phyloP scores from a whole-genome alignment of 306 rosid genomes.

The Vicia villosa region DNA sequence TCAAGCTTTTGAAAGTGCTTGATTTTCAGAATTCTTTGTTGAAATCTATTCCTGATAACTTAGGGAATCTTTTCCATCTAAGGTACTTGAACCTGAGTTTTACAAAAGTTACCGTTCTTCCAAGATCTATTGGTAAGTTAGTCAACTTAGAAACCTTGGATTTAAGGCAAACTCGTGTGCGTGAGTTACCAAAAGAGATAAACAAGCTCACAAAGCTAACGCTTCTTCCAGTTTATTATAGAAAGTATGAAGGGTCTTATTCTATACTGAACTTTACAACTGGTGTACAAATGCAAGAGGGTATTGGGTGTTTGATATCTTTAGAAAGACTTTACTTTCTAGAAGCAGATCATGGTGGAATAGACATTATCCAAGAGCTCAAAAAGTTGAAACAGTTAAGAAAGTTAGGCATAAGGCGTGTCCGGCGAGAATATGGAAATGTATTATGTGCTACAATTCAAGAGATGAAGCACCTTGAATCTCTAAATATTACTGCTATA shows the following conservation, averaged over 20 bases:
- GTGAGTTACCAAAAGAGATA: constrained; percentile 21
- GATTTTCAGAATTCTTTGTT: neutral
- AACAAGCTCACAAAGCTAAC: constrained; percentile 21
- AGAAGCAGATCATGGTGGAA: constrained; percentile 18
- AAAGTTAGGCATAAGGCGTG: constrained; percentile 7
- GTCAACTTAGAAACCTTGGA: constrained; percentile 26
- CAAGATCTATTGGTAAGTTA: constrained; percentile 2
- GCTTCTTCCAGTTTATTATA: constrained; percentile 11
- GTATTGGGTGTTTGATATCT: neutral
- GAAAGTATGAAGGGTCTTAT: constrained; percentile 6
- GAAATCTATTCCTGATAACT: constrained; percentile 4
- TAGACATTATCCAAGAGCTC: constrained; percentile 15
- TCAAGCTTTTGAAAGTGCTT: constrained; percentile 16
- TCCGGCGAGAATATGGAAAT: neutral
- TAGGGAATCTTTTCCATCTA: constrained; percentile 25
- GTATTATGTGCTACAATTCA: constrained; percentile 1
- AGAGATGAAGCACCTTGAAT: constrained; percentile 23
- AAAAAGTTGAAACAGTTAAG: constrained; percentile 2
- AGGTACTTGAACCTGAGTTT: constrained; percentile 12
- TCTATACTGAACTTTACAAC: constrained; percentile 1
- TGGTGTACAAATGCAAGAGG: constrained; percentile 13
- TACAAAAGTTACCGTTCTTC: constrained; percentile 16
- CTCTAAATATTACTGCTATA: constrained; percentile 14
- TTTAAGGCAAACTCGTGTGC: constrained; percentile 11
- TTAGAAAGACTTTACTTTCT: constrained; percentile 13